These are phyloP conservation scores for Septoria linicola DNA, from an alignment of 2,329 filamentous ascomycete species.

Conservation along the genomic window DNA sequence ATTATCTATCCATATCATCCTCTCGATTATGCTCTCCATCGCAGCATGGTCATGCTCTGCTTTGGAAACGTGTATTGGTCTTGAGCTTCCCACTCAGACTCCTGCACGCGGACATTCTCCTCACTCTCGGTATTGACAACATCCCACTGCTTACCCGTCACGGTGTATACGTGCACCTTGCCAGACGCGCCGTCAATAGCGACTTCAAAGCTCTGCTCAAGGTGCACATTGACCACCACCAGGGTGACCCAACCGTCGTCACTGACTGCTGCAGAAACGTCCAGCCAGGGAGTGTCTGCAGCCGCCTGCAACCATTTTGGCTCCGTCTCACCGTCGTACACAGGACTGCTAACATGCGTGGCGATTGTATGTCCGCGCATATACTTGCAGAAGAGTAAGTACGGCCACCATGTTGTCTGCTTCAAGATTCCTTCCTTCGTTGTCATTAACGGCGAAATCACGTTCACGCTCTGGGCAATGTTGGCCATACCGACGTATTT, in stretches of 20 bases:
- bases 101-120: constrained; percentile 61
- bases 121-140: constrained; percentile 63
- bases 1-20: background rate
- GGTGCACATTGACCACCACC: constrained; percentile 70
- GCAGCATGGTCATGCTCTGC: constrained; percentile 68
- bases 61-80: constrained; percentile 65
- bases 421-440: constrained; percentile 61
- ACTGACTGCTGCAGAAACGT: constrained; percentile 62
- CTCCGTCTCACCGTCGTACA: constrained; percentile 66
- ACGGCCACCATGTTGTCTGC: constrained; percentile 74
- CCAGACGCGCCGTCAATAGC: constrained; percentile 56
- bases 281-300: constrained; percentile 68
- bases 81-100: constrained; percentile 63
- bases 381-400: constrained; percentile 66
- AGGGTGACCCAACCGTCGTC: constrained; percentile 63
- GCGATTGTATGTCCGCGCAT: constrained; percentile 73
- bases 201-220: constrained; percentile 59
- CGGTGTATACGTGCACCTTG: constrained; percentile 59
- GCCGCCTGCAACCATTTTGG: constrained; percentile 65
- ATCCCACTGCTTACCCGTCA: constrained; percentile 58
- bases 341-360: constrained; percentile 61
- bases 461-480: constrained; percentile 75
- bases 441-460: constrained; percentile 76
- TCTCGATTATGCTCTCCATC: constrained; percentile 46
- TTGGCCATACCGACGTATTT: constrained; percentile 73